phyloP scores from a whole-genome alignment of 2,329 filamentous ascomycete genomes.

The Chaetomium globosum region DNA sequence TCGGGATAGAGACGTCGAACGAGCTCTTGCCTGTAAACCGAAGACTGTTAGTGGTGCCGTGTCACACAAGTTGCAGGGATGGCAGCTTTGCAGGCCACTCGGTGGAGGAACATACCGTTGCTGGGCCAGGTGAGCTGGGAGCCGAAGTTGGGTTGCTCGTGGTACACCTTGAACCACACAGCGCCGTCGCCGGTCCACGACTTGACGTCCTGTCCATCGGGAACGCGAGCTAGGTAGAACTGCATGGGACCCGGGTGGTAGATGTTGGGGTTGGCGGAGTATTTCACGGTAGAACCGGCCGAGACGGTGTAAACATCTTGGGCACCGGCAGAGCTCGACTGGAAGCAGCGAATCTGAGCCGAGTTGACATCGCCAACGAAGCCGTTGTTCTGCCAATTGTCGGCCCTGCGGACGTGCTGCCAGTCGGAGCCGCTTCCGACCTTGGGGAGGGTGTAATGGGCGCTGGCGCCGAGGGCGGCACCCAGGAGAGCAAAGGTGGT shows the following conservation, averaged over 20 bases:
- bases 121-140: slow-evolving; percentile 48
- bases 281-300: slow-evolving; percentile 51
- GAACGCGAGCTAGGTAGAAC: slow-evolving; percentile 48
- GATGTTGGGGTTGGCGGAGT: slow-evolving; percentile 46
- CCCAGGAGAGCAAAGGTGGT: slow-evolving; percentile 27
- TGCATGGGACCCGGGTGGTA: slow-evolving; percentile 48
- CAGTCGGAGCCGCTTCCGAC: slow-evolving; percentile 46
- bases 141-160: slow-evolving; percentile 47
- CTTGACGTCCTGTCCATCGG: slow-evolving; percentile 42
- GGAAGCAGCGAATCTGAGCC: slow-evolving; percentile 55
- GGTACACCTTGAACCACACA: slow-evolving; percentile 51
- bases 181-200: slow-evolving; percentile 45
- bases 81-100: not conserved
- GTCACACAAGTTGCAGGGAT: not conserved
- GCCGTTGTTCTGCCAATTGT: slow-evolving; percentile 54
- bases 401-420: slow-evolving; percentile 52
- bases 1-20: slow-evolving; percentile 48
- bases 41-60: not conserved
- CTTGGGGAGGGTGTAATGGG: slow-evolving; percentile 45
- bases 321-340: slow-evolving; percentile 45
- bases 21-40: slow-evolving; percentile 38
- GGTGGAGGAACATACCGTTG: slow-evolving; percentile 38
- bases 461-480: slow-evolving; percentile 33
- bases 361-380: slow-evolving; percentile 53
- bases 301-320: slow-evolving; percentile 47